Base-by-base conservation (phyloP, 495 filamentous ascomycete genomes). In the Lasiosphaeria ovina region DNA sequence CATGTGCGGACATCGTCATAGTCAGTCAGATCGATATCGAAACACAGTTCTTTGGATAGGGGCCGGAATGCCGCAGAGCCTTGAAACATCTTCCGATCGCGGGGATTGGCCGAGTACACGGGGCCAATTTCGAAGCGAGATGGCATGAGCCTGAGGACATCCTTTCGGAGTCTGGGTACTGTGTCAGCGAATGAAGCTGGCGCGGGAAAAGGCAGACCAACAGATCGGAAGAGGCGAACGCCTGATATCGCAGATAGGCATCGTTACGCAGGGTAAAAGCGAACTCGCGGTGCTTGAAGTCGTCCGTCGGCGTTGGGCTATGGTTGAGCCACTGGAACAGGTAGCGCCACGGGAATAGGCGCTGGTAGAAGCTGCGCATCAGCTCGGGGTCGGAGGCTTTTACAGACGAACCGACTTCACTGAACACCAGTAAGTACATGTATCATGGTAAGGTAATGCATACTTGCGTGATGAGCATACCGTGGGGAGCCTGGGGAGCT, bases 251-350 rank as follows among this genome's bases (percentile, higher is more conserved):
- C 4, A 96, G 79, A 71, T 96, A 96, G 31, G 90, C 88, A 61
- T 96, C 92, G 66, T 90, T 92, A 62, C 88, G 88, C 16, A 98
- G 77, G 3, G 92, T 96, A 65, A 99, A 91, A 16, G 92, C 91
- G 68, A 99, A 97, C 71, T 99, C 94, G 55, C 94, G 89, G 68
- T 97, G 91, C 12, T 81, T 84, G 71, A 98, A 98, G 69, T 98
- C 93, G 60, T 85, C 86, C 3, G 87, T 87, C 0, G 95, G 94
- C 6, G 85, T 81, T 34, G 92, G 86, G 50, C 89, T 90, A 72
- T 99, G 94, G 69, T 98, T 98, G 16, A 99, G 84, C 94, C 94
- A 99, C 73, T 97, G 93, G 76, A 97, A 98, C 32, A 97, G 86
- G 64, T 90, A 87, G 36, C 94, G 87, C 79, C 95, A 99, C 7